Percentiles rank a stretch among this genome's conserved stretches.
Evolutionary conservation across 2,329 filamentous ascomycete species (phyloP).

Genomic region (Ascochyta clinopodiicola): DNA sequence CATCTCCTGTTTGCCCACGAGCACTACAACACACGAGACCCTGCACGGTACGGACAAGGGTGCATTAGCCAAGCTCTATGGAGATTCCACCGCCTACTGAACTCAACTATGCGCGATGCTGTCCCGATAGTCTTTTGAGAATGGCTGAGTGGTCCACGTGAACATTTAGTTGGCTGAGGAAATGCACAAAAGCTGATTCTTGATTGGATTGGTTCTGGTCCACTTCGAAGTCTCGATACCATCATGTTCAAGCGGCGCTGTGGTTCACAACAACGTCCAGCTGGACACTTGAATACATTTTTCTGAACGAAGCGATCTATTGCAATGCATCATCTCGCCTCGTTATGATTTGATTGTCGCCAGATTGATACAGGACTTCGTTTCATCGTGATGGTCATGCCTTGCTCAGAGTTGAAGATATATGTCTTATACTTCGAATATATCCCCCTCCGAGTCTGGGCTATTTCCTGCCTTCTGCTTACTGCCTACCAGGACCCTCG

Average conservation of each 20-base stretch:
- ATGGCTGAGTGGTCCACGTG: constrained; percentile 10
- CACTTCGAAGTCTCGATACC: not conserved
- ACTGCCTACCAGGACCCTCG: constrained; percentile 70
- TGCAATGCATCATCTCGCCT: not conserved
- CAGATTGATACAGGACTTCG: constrained; percentile 5
- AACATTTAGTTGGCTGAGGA: constrained; percentile 16
- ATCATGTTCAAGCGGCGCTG: not conserved
- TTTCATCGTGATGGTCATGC: constrained; percentile 22
- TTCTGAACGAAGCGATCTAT: not conserved
- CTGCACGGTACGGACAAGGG: constrained; percentile 1
- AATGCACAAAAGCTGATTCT: not conserved
- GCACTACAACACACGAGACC: constrained; percentile 10
- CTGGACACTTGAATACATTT: not conserved
- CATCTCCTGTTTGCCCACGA: constrained; percentile 21
- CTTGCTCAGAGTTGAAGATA: constrained; percentile 12
- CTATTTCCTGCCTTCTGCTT: constrained; percentile 53
- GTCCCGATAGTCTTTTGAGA: not conserved
- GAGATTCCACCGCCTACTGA: constrained; percentile 15
- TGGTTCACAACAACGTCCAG: not conserved
- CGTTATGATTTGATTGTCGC: not conserved
- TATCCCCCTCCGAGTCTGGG: constrained; percentile 6
- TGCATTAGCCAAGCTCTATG: constrained; percentile 12
- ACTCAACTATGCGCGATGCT: not conserved
- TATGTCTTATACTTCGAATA: constrained; percentile 17
- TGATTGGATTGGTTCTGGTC: constrained; percentile 4